Conservation (phyloP, 2,329 filamentous ascomycete genomes). For the Diplocarpon rosae region DNA sequence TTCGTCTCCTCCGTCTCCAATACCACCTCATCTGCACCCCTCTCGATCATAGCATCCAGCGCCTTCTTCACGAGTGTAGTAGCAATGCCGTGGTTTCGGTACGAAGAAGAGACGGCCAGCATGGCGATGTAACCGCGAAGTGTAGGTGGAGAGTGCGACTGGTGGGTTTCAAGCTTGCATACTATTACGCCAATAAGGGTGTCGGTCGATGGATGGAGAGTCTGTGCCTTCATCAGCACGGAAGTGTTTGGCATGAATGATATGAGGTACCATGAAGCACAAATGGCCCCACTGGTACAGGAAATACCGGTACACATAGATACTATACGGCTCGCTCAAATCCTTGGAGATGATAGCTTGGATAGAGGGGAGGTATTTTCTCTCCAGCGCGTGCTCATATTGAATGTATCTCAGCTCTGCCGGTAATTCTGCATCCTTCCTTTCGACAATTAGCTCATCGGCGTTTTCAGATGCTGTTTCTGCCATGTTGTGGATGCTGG, state of each 20-base stretch:
- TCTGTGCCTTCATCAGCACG: constrained; percentile 31
- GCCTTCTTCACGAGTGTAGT: constrained; percentile 81
- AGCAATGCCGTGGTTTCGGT: constrained; percentile 77
- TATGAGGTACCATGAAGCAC: constrained; percentile 70
- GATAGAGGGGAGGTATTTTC: constrained; percentile 69
- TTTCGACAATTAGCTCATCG: neutral
- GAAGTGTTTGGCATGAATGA: neutral
- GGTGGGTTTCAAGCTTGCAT: constrained; percentile 86
- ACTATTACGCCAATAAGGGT: constrained; percentile 82
- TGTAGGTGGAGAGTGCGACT: constrained; percentile 62
- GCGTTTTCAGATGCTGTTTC: neutral
- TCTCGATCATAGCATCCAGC: constrained; percentile 78
- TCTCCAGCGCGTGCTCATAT: constrained; percentile 50
- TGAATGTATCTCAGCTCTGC: constrained; percentile 46
- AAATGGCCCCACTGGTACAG: constrained; percentile 94
- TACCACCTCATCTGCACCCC: constrained; percentile 84
- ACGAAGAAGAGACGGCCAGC: constrained; percentile 76
- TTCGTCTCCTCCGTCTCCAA: constrained; percentile 95
- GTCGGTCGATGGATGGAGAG: constrained; percentile 45
- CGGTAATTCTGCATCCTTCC: constrained; percentile 25
- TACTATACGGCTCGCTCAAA: constrained; percentile 95
- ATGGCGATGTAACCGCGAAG: constrained; percentile 95
- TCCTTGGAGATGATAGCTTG: constrained; percentile 90
- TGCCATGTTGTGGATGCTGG: constrained; percentile 6
- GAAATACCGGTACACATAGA: constrained; percentile 98